Base-by-base conservation (phyloP, 495 filamentous ascomycete species). In the Talaromyces stipitatus region DNA sequence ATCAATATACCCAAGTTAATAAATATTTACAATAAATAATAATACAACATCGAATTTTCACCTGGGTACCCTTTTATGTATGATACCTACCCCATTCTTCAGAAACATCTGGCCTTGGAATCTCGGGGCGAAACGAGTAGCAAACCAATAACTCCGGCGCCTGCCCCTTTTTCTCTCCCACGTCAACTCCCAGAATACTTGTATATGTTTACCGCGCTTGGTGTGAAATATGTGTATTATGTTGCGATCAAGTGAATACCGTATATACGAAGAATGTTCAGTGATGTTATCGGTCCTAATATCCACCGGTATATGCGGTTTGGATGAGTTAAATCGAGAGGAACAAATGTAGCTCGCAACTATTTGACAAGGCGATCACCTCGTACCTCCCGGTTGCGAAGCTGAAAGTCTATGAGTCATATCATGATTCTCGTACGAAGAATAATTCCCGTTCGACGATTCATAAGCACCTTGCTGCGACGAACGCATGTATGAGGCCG, bases 401-500 rank as follows among this genome's bases (percentile, higher is more conserved):
- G 51, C 51, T 23, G 29, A 12, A 23, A 54, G 20, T 54, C 32
- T 33, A 36, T 38, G 45, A 10, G 18, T 38, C 51, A 54, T 54
- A 54, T 54, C 51, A 3, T 29, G 18, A 16, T 41, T 38, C 14
- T 54, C 51, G 14, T 45, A 55, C 30, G 36, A n/a, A n/a, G n/a
- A 55, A 22, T 38, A 55, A 8, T 14, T 26, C 18, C 54, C 54
- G n/a, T 22, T 30, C 14, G 56, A 27, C 10, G 56, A 38, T 8
- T 58, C 47, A 24, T 45, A 51, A 41, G 45, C 24, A 12, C 45
- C 20, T 29, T 38, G 27, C 45, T 43, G 10, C 33, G 45, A 16
- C 12, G 56, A 58, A 22, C 56, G 56, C 23, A 58, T 52, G 29
- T 33, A 52, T 33, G 50, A 54, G n/a, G 47, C 56, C 48, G 56